phyloP scores from a whole-genome alignment of 2,329 filamentous ascomycete species.

The Microdochium trichocladiopsis region DNA sequence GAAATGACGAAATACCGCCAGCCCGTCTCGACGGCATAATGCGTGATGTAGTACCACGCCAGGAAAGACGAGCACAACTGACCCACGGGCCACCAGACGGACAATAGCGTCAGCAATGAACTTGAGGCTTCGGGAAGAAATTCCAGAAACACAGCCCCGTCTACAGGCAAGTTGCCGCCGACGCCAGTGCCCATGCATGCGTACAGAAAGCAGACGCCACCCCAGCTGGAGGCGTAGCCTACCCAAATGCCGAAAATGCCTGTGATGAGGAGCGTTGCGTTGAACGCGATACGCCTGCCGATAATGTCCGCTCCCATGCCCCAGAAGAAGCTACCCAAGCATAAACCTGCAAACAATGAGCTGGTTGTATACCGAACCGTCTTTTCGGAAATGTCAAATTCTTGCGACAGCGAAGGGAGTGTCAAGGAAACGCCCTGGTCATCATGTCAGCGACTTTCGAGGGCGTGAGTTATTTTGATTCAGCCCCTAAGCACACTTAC shows the following conservation, averaged over 20 bases:
- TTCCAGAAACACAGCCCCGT: constrained; percentile 76
- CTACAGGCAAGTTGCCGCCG: constrained; percentile 71
- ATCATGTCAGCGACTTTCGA: constrained; percentile 1
- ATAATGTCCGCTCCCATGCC: constrained; percentile 72
- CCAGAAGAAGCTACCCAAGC: constrained; percentile 74
- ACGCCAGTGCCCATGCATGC: constrained; percentile 60
- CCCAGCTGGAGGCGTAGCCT: constrained; percentile 63
- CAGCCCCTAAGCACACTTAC: constrained; percentile 23
- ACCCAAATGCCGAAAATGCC: constrained; percentile 66
- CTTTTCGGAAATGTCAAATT: constrained; percentile 65
- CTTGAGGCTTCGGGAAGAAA: constrained; percentile 72
- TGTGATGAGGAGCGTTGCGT: constrained; percentile 68
- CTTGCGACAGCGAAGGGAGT: constrained; percentile 64
- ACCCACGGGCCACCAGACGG: constrained; percentile 81
- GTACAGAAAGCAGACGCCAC: constrained; percentile 51
- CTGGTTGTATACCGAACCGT: constrained; percentile 76
- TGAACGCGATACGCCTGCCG: constrained; percentile 76
- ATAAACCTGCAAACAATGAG: constrained; percentile 68
- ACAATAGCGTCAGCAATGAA: constrained; percentile 70
- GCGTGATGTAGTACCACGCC: constrained; percentile 70
- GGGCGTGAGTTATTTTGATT: neutral
- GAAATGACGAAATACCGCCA: constrained; percentile 71
- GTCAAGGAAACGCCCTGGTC: constrained; percentile 68
- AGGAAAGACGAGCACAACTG: constrained; percentile 66
- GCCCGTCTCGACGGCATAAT: constrained; percentile 60